These are phyloP conservation scores for Solanum hybrid DNA, from an alignment of 305 asterid species.

Conservation along the genomic window DNA sequence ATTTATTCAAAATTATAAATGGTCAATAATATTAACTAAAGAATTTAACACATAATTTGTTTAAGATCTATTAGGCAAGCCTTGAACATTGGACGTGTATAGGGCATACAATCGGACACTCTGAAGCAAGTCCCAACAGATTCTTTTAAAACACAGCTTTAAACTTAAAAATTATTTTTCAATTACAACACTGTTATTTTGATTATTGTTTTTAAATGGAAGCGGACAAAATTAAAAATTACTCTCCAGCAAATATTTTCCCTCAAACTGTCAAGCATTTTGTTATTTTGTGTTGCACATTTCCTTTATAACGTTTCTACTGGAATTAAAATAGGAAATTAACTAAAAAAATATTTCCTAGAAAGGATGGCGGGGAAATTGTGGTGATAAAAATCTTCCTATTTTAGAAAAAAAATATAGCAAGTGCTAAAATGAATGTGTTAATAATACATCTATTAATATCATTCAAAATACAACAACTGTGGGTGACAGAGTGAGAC, in stretches of 20 bases:
- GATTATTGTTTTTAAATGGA: not conserved
- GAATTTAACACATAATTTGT: no score
- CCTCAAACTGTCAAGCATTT: not conserved
- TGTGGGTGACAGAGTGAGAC: not conserved
- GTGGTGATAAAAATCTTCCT: not conserved
- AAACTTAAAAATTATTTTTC: not conserved
- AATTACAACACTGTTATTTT: not conserved
- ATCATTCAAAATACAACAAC: not conserved
- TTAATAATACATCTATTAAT: not conserved
- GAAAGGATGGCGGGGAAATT: not conserved
- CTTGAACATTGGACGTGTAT: no score
- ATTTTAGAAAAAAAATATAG: not conserved
- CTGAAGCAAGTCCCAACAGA: no score
- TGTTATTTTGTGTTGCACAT: not conserved
- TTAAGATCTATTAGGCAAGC: no score
- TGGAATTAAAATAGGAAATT: not conserved
- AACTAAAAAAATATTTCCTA: not conserved
- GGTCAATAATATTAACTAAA: no score
- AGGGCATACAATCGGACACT: no score
- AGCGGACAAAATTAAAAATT: not conserved
- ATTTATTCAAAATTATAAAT: no score
- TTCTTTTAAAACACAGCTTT: not conserved
- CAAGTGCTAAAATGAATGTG: not conserved
- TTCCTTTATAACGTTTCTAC: not conserved
- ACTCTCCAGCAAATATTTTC: no score